A percentile compares a stretch with the other conserved stretches of the same genome.
Conservation (phyloP, 495 filamentous ascomycete species). For the Evernia prunastri region DNA sequence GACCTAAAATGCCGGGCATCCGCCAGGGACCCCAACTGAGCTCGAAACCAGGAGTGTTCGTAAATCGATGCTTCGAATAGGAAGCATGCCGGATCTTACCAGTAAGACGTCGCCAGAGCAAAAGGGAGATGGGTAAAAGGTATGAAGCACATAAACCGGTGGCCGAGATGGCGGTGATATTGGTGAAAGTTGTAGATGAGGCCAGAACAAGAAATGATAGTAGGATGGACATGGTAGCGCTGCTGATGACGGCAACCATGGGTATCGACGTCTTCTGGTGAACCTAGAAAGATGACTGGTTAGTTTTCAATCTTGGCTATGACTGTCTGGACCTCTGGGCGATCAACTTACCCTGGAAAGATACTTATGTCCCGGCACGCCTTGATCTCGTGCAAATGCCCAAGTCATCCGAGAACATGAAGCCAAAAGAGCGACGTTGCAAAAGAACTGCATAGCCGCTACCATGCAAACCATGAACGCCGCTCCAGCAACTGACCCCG, state of each 20-base stretch:
- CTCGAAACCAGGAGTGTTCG: background rate
- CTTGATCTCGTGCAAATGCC: constrained; percentile 56
- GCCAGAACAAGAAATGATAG: constrained; percentile 41
- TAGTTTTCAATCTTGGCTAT: background rate
- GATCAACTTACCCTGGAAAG: constrained; percentile 20
- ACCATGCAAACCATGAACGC: constrained; percentile 43
- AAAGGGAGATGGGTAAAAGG: constrained; percentile 34
- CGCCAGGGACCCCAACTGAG: constrained; percentile 32
- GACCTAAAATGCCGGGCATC: constrained; percentile 33
- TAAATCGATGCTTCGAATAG: constrained; percentile 2
- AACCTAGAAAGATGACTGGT: constrained; percentile 12
- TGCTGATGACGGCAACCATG: constrained; percentile 39
- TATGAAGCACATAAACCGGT: constrained; percentile 39
- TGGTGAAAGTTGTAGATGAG: constrained; percentile 41
- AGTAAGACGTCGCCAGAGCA: constrained; percentile 41
- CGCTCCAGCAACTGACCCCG: constrained; percentile 39
- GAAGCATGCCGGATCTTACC: constrained; percentile 30
- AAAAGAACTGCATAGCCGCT: constrained; percentile 40
- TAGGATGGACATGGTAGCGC: constrained; percentile 32
- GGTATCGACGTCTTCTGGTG: constrained; percentile 40
- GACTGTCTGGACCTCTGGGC: no score
- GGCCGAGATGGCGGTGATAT: constrained; percentile 36
- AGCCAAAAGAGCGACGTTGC: constrained; percentile 44
- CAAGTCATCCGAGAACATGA: constrained; percentile 49
- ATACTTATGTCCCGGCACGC: constrained; percentile 39